Conservation (phyloP, 208 protist genomes). For the Blastocrithidia nonstop region DNA sequence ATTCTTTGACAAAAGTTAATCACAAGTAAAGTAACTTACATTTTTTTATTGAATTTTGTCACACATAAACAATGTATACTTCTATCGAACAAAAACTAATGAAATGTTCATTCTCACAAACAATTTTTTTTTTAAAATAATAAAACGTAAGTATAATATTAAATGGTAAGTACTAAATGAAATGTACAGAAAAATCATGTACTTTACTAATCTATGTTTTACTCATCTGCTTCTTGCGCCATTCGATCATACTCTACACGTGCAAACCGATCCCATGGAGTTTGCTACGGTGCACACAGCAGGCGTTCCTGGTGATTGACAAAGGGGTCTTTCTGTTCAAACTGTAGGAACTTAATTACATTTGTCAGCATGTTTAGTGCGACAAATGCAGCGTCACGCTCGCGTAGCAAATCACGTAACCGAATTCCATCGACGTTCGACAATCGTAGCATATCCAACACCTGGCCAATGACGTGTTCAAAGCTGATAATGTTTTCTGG, state of each 20-base stretch:
- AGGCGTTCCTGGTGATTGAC: constrained; percentile 60
- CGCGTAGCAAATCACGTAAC: constrained; percentile 76
- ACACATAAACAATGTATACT: too few species aligned
- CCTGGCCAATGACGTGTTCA: constrained; percentile 86
- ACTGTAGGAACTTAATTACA: constrained; percentile 85
- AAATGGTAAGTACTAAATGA: too few species aligned
- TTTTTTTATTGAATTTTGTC: too few species aligned
- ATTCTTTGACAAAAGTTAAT: too few species aligned
- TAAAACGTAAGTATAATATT: too few species aligned
- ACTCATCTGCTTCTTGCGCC: constrained; percentile 52
- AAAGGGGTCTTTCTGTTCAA: constrained; percentile 87
- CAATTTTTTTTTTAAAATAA: too few species aligned
- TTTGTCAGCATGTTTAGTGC: constrained; percentile 90
- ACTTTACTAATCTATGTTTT: too few species aligned
- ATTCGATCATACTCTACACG: constrained; percentile 88
- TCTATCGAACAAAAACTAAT: too few species aligned
- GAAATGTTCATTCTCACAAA: too few species aligned
- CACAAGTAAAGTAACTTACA: too few species aligned
- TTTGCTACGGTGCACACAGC: constrained; percentile 45
- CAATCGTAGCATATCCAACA: constrained; percentile 87
- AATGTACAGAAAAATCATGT: too few species aligned
- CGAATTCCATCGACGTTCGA: constrained; percentile 29
- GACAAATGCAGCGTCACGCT: constrained; percentile 59
- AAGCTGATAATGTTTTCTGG: constrained; percentile 23
- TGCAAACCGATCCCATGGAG: constrained; percentile 87